Base-by-base conservation (phyloP, 805 yeast genomes). In the Wickerhamiella kazuoi region DNA sequence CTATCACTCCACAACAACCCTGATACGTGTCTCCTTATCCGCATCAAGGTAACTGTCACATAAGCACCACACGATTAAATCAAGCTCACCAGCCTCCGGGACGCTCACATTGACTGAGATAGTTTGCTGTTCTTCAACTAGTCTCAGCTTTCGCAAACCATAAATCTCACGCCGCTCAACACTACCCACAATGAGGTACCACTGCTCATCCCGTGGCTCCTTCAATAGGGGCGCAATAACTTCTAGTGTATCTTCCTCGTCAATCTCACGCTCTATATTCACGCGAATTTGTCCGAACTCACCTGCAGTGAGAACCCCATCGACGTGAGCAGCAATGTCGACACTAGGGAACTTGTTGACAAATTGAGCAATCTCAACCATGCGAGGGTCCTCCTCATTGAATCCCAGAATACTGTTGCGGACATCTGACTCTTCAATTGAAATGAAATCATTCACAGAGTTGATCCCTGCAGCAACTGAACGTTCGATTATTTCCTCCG, bases 21-120 rank as follows among this genome's bases (percentile, higher is more conserved):
- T 15, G 18, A 33, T 7, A 4, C 17, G 18, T 7, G 26, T 35
- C 59, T 87, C 94, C 55, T 80, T 81, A 54, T 87, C 98, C 2
- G 84, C 93, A 53, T 86, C 97, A n/a, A 82, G 51, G 50, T 86
- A 87, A 0, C 93, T 76, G 51, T 86, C 96, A 59, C 95, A 79
- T 54, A 86, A 71, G 51, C 87, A 75, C 93, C 93, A 86, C 1
- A 83, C 61, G 0, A 75, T 70, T 20, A 86, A 57, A 15, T 65
- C 53, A 40, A 76, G 79, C 4, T 62, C 53, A 0, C 94, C 95
- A 3, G 69, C 54, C 3, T 59, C 64, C 0, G 81, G 74, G 8
- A 82, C 50, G 0, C 72, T 61, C 43, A 80, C 71, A 21, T 67
- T 69, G 13, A 39, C 19, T 1, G 40, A 40, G 34, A 87, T 45